phyloP scores from a whole-genome alignment of 73 alveolate species.

The Tetrahymena elliotti region DNA sequence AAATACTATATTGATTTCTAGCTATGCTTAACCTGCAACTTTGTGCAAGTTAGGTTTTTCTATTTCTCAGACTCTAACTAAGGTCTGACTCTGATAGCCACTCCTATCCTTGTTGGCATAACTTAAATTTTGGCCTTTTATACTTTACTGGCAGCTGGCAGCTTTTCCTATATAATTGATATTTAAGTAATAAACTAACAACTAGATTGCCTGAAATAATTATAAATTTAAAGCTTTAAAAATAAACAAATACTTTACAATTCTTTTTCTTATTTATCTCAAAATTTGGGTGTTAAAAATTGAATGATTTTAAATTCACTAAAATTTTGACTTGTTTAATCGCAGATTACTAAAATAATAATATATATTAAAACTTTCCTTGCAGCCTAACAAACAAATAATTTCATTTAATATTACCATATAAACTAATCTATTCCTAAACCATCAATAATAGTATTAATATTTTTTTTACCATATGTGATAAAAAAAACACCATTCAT shows the following conservation, averaged over 20 bases:
- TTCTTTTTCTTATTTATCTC: not conserved
- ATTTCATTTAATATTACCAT: not conserved
- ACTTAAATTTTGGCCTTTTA: not conserved
- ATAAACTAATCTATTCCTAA: too few species aligned
- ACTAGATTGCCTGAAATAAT: not conserved
- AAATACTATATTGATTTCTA: slow-evolving; percentile 33
- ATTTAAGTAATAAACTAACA: not conserved
- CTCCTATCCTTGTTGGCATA: slow-evolving; percentile 40
- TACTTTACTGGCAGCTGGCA: not conserved
- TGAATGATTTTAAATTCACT: not conserved
- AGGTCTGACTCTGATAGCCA: slow-evolving; percentile 64
- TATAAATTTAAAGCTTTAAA: not conserved
- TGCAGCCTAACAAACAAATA: not conserved
- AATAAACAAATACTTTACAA: not conserved
- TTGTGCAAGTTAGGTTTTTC: slow-evolving; percentile 33
- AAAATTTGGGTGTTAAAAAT: not conserved
- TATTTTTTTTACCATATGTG: too few species aligned
- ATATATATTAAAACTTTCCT: not conserved
- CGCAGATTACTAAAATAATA: not conserved
- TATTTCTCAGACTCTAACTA: slow-evolving; percentile 29
- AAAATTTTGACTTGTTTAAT: not conserved
- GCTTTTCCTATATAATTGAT: not conserved
- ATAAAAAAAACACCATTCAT: too few species aligned
- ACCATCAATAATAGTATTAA: too few species aligned
- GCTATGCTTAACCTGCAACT: slow-evolving; percentile 49